Evolutionary conservation across 2,329 filamentous ascomycete genomes (phyloP), one percentile per base, ranked within the genome.

Genomic region (Lasiodiplodia theobromae): DNA sequence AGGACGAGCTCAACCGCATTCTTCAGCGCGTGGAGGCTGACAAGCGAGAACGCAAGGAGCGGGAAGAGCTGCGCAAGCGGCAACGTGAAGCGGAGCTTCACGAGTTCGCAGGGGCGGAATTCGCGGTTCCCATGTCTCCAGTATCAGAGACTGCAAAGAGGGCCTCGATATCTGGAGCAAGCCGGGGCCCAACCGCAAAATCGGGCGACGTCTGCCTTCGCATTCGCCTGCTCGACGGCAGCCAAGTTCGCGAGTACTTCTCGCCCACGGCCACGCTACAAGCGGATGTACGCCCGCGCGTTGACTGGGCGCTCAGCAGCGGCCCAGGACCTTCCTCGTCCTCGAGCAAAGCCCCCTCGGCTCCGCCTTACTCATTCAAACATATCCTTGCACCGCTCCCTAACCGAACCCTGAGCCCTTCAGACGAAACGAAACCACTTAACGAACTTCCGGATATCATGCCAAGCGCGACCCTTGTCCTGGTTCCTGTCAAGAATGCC

Each of bases 211-310:
- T 80, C 14, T 73, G 76, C 21, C 82, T 97, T 1, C 93, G 96
- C 74, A 87, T 97, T 21, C 88, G 94, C 8, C 84, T 97, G 0
- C 92, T 96, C 68, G 93, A 97, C 75, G 95, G 95, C 11, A 90
- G 89, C 12, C 94, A 89, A 1, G 87, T 97, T 21, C 89, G 93
- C 51, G 86, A 85, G 3, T 88, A 87, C 21, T 97, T 97, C 77
- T 82, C 88, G 12, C 87, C 89, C 25, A 82, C 82, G 2, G 84
- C 87, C 7, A 91, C 86, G 0, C 84, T 97, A 3, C 79, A 83
- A 7, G 82, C 78, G 7, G 87, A 92, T 53, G 89, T 98, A 0
- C 87, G 95, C 8, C 80, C 84, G 7, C 97, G 93, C 92, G 86
- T 98, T 8, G 92, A 95, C 67, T 82, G 86, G 68, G 83, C 87